Evolutionary conservation across 2,329 filamentous ascomycete genomes (phyloP), one percentile per base, ranked within the genome.

Genomic region (Fragosphaeria purpurea): DNA sequence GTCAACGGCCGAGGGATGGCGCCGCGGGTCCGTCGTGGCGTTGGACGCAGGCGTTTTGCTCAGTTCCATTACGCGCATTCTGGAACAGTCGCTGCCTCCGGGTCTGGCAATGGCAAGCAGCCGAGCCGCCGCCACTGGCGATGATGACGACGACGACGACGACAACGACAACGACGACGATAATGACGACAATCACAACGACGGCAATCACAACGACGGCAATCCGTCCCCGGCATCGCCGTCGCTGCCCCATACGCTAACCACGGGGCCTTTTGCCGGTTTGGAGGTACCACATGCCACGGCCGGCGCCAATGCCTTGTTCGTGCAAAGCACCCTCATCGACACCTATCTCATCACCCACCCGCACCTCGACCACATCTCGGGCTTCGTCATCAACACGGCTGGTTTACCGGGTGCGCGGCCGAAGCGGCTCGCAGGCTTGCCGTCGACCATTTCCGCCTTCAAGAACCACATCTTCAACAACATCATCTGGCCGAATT

Each of bases 391-490:
- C 35, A 84, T 97, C 64, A 97, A 97, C 65, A 96, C 91, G 0
- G 90, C 93, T 5, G 84, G 86, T 4, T 79, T 94, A 22, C 84
- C 88, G 34, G 86, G 86, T 34, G 80, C 85, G 2, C 80, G 83
- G 33, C 88, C 89, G 0, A 98, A 97, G 67, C 81, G 85, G 31
- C 73, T 98, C 11, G 89, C 91, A 1, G 91, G 86, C 0, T 71
- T 97, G 4, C 88, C 90, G 0, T 84, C 82, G 33, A 95, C 91
- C n/a, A 90, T 98, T 47, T 77, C 88, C 44, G 90, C 91, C 0
- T 83, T 98, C 67, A 97, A 95, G 65, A 82, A 75, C 1, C 90
- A 98, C 67, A 88, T 98, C 53, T 98, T 98, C 72, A 98, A 98
- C 67, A 94, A 96, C 61, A 73, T 95, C 52, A 95, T 97, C 49